Percentiles rank a stretch among this genome's conserved stretches.
Conservation (phyloP, 345 rosid genomes). For the Euphorbia tirucalli region DNA sequence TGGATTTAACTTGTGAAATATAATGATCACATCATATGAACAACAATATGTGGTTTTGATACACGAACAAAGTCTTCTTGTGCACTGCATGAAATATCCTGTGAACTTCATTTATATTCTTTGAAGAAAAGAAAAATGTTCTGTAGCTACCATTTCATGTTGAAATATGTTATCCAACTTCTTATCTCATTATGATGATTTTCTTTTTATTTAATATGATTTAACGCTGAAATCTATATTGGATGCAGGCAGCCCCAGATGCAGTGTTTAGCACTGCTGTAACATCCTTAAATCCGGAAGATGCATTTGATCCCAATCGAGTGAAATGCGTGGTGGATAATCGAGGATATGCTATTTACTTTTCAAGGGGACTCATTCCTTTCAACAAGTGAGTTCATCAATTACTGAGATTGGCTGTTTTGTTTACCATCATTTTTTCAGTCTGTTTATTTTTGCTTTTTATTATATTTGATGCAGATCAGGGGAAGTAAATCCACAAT, state of each 20-base stretch:
- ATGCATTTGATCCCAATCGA: slow-evolving; percentile 85
- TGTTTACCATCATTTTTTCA: neutral
- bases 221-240: neutral
- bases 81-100: neutral
- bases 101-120: neutral
- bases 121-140: neutral
- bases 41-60: neutral
- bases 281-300: slow-evolving; percentile 81
- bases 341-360: slow-evolving; percentile 82
- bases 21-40: neutral
- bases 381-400: slow-evolving; percentile 67
- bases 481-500: slow-evolving; percentile 70
- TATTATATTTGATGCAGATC: slow-evolving; percentile 45
- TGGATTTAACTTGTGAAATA: neutral
- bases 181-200: neutral
- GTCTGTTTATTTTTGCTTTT: slow-evolving; percentile 10
- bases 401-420: neutral
- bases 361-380: slow-evolving; percentile 90
- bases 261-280: slow-evolving; percentile 98
- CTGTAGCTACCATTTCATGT: neutral
- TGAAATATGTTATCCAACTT: neutral
- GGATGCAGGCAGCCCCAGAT: slow-evolving; percentile 74
- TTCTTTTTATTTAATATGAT: neutral
- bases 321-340: slow-evolving; percentile 89
- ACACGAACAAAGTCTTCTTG: neutral